These are phyloP conservation scores for Lactarius vividus DNA, from an alignment of 768 basidiomycete species.

Conservation along the genomic window DNA sequence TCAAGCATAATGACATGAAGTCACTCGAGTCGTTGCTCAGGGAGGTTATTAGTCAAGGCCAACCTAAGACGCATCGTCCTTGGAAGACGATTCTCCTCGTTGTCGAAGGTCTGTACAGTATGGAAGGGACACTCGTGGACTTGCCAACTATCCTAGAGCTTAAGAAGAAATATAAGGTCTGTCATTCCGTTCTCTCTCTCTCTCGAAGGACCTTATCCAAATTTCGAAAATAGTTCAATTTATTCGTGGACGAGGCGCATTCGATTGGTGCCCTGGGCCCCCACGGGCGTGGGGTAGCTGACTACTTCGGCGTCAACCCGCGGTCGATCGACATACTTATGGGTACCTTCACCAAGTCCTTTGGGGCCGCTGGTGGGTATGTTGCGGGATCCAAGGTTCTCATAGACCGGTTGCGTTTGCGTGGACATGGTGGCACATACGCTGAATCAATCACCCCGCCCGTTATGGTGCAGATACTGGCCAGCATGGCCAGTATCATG, in stretches of 20 bases:
- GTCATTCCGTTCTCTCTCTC: slow-evolving; percentile 24
- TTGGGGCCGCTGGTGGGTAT: slow-evolving; percentile 93
- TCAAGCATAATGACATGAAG: slow-evolving; percentile 95
- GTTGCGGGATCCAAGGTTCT: slow-evolving; percentile 80
- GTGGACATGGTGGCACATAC: slow-evolving; percentile 79
- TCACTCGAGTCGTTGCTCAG: slow-evolving; percentile 75
- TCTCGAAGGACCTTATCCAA: not conserved
- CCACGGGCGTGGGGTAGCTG: slow-evolving; percentile 89
- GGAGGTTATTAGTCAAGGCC: slow-evolving; percentile 95
- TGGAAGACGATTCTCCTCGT: slow-evolving; percentile 98
- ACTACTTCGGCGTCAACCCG: slow-evolving; percentile 89
- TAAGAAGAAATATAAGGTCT: slow-evolving; percentile 93
- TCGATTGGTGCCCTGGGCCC: slow-evolving; percentile 96
- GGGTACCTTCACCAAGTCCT: slow-evolving; percentile 98
- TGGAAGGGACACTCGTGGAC: slow-evolving; percentile 96
- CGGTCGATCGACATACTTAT: slow-evolving; percentile 86
- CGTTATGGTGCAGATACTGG: slow-evolving; percentile 85
- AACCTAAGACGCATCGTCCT: slow-evolving; percentile 95
- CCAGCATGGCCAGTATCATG: slow-evolving; percentile 97
- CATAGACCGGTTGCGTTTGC: slow-evolving; percentile 77
- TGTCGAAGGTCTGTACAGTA: slow-evolving; percentile 95
- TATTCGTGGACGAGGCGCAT: slow-evolving; percentile 96
- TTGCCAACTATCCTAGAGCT: slow-evolving; percentile 79
- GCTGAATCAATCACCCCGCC: slow-evolving; percentile 90
- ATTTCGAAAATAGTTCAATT: slow-evolving; percentile 67